These are phyloP conservation scores for Neurospora discreta DNA, from an alignment of 495 filamentous ascomycete species.

Conservation along the genomic window DNA sequence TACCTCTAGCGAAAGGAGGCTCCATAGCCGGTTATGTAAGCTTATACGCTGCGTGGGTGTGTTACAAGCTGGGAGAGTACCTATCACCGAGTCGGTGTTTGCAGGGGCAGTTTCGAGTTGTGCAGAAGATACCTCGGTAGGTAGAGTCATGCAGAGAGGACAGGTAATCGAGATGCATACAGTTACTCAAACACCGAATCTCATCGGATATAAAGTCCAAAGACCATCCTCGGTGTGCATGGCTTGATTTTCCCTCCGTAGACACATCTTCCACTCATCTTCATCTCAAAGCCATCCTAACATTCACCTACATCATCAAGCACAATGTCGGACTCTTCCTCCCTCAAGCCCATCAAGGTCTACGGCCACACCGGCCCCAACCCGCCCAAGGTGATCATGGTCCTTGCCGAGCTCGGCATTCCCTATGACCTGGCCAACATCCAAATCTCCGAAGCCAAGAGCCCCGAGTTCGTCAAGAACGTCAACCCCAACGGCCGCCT, in stretches of 20 bases:
- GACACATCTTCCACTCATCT: neutral
- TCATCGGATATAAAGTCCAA: neutral
- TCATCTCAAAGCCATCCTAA: neutral
- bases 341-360: constrained; percentile 26
- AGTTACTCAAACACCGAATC: neutral
- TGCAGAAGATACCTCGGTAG: neutral
- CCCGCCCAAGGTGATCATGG: constrained; percentile 46
- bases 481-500: constrained; percentile 67
- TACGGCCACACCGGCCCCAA: constrained; percentile 30
- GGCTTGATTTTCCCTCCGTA: neutral
- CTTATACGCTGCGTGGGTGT: neutral
- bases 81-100: neutral
- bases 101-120: neutral
- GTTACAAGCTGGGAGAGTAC: neutral
- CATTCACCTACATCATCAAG: neutral
- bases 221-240: neutral
- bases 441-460: constrained; percentile 43
- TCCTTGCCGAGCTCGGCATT: constrained; percentile 53
- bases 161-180: neutral
- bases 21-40: neutral
- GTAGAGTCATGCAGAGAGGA: neutral
- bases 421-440: constrained; percentile 38
- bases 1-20: neutral
- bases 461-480: constrained; percentile 32
- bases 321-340: neutral